Evolutionary conservation across 164 flowering plant species (phyloP), one percentile per base, ranked within the genome.

Genomic region (Euptelea pleiosperma): DNA sequence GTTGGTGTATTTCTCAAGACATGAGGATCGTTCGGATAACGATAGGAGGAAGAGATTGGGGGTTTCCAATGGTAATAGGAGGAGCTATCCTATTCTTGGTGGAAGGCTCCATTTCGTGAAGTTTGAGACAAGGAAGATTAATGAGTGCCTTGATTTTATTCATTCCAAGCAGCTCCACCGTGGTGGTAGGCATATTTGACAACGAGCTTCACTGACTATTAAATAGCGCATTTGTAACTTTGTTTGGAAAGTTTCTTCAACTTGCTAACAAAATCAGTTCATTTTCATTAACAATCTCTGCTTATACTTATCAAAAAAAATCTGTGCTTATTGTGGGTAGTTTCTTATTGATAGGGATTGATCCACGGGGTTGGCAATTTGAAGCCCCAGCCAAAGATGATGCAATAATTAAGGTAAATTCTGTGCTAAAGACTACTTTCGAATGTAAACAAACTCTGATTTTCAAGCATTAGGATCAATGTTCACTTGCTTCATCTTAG

Each of bases 41-140:
- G 91, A 93, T 63, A 79, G 82, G 69, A 75, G 89, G 76, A 88
- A 79, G 72, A 82, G 79, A 70, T 57, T 82, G 60, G 93, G 92
- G 5, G 51, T 88, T 53, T 58, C 87, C 36, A 88, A 83, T 77
- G 88, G 83, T 55, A 83, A 55, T 43, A 73, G 90, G 62, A 83
- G 92, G 73, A 87, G 82, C 75, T 88, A 79, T 60, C 99, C 97
- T 10, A 73, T 90, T 71, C 97, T 90, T 75, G 99, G 99, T 15
- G 99, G 99, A 37, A 77, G 96, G 51, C 89, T 93, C 42, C 99
- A 93, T 81, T 93, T 93, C 74, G 99, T 93, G 34, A 93, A 93
- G 76, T 93, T 93, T 77, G 99, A 93, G 79, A 90, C 99, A n/a
- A 61, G 58, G 58, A 90, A 93, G 75, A 78, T 93, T 8, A 83